Base-by-base conservation (phyloP, 352 stramenopile genomes). In the Globisporangium ultimum region DNA sequence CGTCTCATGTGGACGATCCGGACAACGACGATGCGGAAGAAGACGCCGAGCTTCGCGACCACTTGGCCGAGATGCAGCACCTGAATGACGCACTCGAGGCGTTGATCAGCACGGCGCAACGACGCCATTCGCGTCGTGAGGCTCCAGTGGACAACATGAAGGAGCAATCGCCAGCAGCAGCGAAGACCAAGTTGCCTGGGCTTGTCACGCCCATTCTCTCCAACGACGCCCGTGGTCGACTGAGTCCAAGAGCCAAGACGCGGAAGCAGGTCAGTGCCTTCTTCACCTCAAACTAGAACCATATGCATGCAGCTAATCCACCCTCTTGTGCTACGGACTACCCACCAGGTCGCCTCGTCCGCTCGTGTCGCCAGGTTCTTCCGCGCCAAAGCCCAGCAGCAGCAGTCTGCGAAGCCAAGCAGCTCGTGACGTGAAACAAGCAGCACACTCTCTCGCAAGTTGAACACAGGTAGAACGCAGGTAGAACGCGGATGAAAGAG, bases 11-110 rank as follows among this genome's bases (percentile, higher is more conserved):
- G 24, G 24, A 28, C 24, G 24, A 28, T 5, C 24, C 24, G 24
- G 54, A 48, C 22, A 47, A 56, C 28, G 59, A 66, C 18, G 50
- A 63, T 28, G 68, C 73, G 11, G 64, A 66, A 14, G 70, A 80
- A 24, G 61, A 72, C 22, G 63, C 60, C 4, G 64, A 80, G 41
- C 57, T 88, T 3, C 62, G 62, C n/a, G 51, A 66, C 45, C 74
- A 88, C 42, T 61, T 88, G 18, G 49, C 62, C 8, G 64, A 70
- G 17, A 86, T 88, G 51, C 78, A 88, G 71, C 61, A 57, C 7
- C 43, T 68, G 13, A 78, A 80, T 48, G 43, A 34, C 15, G 46
- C 58, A 28, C 41, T 64, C 13, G 58, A 59, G n/a, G 28, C 22
- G 43, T 18, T 64, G 6, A 34, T 64, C 6, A 36, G 28, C 8